Conservation (phyloP, 2,329 filamentous ascomycete genomes). For the Cercospora janseana region DNA sequence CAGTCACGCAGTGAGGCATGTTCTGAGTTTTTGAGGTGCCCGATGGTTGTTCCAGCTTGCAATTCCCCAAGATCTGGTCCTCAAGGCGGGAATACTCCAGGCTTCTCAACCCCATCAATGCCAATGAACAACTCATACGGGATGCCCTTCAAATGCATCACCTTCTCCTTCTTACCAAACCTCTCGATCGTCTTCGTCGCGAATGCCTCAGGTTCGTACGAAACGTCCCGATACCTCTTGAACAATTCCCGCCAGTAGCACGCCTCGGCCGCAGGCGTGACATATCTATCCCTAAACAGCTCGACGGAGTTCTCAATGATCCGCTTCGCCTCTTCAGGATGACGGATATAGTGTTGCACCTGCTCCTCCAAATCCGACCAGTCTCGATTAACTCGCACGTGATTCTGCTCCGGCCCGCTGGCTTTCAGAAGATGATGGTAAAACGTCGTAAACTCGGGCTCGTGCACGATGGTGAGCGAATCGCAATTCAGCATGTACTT, state of each 20-base stretch:
- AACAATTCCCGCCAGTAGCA: slow-evolving; percentile 26
- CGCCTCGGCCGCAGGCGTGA: slow-evolving; percentile 36
- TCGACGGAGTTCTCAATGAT: slow-evolving; percentile 52
- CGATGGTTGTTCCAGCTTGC: not conserved
- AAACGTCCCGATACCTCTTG: slow-evolving; percentile 23
- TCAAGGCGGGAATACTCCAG: not conserved
- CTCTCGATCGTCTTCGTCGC: not conserved
- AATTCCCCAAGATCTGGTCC: not conserved
- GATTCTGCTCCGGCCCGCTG: slow-evolving; percentile 28
- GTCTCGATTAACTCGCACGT: slow-evolving; percentile 40
- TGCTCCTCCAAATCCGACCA: slow-evolving; percentile 41
- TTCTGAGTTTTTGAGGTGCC: not conserved
- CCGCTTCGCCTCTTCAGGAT: slow-evolving; percentile 37
- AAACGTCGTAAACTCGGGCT: slow-evolving; percentile 19
- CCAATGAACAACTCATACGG: slow-evolving; percentile 12
- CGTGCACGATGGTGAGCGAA: slow-evolving; percentile 22
- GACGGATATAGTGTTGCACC: slow-evolving; percentile 42
- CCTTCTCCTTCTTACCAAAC: slow-evolving; percentile 1
- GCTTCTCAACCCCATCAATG: not conserved
- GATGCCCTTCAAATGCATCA: slow-evolving; percentile 2
- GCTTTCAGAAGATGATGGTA: slow-evolving; percentile 24
- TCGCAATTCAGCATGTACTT: slow-evolving; percentile 27
- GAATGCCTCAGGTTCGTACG: slow-evolving; percentile 17
- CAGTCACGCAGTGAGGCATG: not conserved
- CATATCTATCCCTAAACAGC: slow-evolving; percentile 53